Base-by-base conservation (phyloP, 768 basidiomycete species). In the Sistotremastrum niveocremeum region DNA sequence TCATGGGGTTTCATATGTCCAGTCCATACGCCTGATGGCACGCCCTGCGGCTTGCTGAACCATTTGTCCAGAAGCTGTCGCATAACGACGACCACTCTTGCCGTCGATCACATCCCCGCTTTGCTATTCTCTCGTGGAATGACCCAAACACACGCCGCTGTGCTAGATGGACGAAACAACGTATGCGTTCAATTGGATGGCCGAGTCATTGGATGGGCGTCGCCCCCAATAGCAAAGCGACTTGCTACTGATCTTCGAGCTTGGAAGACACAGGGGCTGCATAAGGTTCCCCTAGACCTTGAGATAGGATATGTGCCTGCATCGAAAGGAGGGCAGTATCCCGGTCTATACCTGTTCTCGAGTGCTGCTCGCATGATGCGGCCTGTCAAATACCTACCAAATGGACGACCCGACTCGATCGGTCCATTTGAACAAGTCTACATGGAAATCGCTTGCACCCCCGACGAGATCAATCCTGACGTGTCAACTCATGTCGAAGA, bases 1-100 rank as follows among this genome's bases (percentile, higher is more conserved):
- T 86, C 94, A 34, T 99, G 95, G 95, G 95, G 90, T 42, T 99
- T 99, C 69, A 66, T 99, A 6, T 99, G 95, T 57, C 95, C 95
- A 20, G 95, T 99, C 11, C 95, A 99, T 59, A 99, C 95, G 1
- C 95, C 95, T 12, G 95, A 99, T 70, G 95, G 95, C 53, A 76
- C 91, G 8, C 95, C 95, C 7, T 99, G 95, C 63, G 95, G 95
- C 62, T 76, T 99, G 9, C 77, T 99, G 47, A 99, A 98, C 65
- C 95, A 99, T 60, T 74, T 99, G 36, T 87, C 91, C 31, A 79
- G 89, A 55, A 82, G 85, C 9, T 99, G 95, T 65, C 84, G 88
- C 49, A 84, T 99, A 52, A 73, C 90, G 53, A 94, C 91, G 11
- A 55, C 73, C 6, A 75, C 81, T 3, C 73, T 97, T 12, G 59